Evolutionary conservation across 495 filamentous ascomycete genomes (phyloP), one percentile per base, ranked within the genome.

Genomic region (Aspergillus sclerotiicarbonarius): DNA sequence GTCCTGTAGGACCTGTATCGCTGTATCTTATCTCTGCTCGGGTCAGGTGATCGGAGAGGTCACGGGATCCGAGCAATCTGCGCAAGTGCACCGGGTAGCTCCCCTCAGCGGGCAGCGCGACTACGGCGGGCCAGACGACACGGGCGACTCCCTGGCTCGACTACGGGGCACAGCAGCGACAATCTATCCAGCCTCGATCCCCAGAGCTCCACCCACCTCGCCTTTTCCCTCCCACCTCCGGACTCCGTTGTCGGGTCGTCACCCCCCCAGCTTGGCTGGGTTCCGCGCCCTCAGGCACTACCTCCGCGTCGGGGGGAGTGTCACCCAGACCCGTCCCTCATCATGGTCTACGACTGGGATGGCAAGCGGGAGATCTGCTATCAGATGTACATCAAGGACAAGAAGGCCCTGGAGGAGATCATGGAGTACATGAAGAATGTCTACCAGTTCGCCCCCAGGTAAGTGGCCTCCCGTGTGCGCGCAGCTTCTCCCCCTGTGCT

Each of bases 261-360:
- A 21, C n/a, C 25, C 44, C 19, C 44, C 41, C 41, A 19, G n/a
- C 41, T 25, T 25, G 25, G 45, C 45, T 15, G 19, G 15, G n/a
- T 20, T 45, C 16, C 9, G 9, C 33, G 8, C 15, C 47, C 65
- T 56, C 57, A 65, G 63, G 62, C 59, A 65, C 59, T 65, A 53
- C 69, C 73, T 74, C 70, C 67, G 61, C 21, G 41, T 51, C 56
- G 50, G 71, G 62, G 66, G 69, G 59, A 66, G 68, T 50, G 63
- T 50, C 54, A 60, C 51, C 58, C 13, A 44, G 16, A 31, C 9
- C 31, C 6, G n/a, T 57, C 43, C 33, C 15, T 43, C 60, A 64
- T 44, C 59, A 91, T 90, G 86, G 86, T 84, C 0, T 91, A 91
- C 72, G 79, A 88, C 56, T 92, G 89, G 89, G 84, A 87, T 32